Percentiles rank a stretch among this genome's conserved stretches.
phyloP scores from a whole-genome alignment of 2,329 filamentous ascomycete species.

The Hyphodiscus sp. region DNA sequence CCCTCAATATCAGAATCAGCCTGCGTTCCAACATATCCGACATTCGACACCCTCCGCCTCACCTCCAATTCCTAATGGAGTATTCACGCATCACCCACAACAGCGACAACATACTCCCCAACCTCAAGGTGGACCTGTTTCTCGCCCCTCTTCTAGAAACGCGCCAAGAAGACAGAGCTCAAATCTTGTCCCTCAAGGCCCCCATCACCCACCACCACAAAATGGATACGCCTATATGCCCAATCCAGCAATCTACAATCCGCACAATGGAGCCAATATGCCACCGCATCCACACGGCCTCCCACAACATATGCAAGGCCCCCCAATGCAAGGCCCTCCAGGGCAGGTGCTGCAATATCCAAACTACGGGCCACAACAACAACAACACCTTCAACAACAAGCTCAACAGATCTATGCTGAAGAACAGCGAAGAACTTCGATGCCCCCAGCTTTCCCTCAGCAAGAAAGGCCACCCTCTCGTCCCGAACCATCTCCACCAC shows the following conservation, averaged over 20 bases:
- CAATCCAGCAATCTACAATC: constrained; percentile 79
- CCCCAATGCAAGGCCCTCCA: constrained; percentile 7
- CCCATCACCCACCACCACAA: constrained; percentile 55
- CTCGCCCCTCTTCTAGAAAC: constrained; percentile 74
- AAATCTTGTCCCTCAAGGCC: constrained; percentile 61
- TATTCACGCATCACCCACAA: constrained; percentile 35
- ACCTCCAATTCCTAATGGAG: constrained; percentile 66
- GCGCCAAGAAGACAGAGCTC: constrained; percentile 70
- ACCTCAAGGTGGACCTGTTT: constrained; percentile 57
- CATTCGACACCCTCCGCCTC: constrained; percentile 81
- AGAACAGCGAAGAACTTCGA: constrained; percentile 67
- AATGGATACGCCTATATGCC: constrained; percentile 80
- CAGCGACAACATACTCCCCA: constrained; percentile 74
- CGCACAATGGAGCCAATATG: constrained; percentile 37
- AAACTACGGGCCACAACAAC: constrained; percentile 33
- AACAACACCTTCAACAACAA: constrained; percentile 33
- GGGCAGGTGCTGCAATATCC: constrained; percentile 30
- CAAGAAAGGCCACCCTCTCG: constrained; percentile 48
- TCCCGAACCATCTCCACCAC: constrained; percentile 48
- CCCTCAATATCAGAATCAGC: constrained; percentile 62
- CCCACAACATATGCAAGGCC: constrained; percentile 34
- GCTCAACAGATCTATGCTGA: constrained; percentile 67
- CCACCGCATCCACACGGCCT: constrained; percentile 23
- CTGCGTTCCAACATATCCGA: constrained; percentile 72
- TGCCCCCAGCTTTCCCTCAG: constrained; percentile 62